Conservation (phyloP, 176 grass and related monocot genomes). For the Cenchrus americanus region DNA sequence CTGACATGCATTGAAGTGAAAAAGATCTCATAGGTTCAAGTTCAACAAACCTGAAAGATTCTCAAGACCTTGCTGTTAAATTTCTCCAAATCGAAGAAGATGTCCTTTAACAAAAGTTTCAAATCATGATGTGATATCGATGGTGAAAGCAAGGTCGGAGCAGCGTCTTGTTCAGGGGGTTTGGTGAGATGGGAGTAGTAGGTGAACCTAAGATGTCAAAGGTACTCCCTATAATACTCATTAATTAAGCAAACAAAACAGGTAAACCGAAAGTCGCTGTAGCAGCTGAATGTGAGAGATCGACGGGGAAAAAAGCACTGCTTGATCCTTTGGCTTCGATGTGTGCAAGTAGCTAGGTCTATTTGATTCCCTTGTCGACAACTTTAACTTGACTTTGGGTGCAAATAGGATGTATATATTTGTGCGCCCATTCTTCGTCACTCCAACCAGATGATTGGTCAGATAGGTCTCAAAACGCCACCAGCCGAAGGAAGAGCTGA, state of each 20-base stretch:
- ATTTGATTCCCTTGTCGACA: background rate
- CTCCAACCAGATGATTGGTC: background rate
- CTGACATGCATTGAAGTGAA: too few relatives aligned
- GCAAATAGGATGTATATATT: background rate
- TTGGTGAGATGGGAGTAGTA: conserved; percentile 18
- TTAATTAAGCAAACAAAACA: background rate
- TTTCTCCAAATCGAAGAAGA: background rate
- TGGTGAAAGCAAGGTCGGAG: background rate
- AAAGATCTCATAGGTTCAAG: too few relatives aligned
- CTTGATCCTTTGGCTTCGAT: background rate
- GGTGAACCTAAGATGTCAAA: conserved; percentile 31
- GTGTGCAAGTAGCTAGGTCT: background rate
- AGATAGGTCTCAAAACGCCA: too few relatives aligned
- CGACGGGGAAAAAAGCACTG: background rate
- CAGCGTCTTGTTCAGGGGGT: conserved; percentile 19
- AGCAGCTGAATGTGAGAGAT: background rate
- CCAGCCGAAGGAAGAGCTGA: too few relatives aligned
- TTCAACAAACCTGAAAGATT: too few relatives aligned
- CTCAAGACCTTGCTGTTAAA: background rate
- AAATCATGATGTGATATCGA: background rate
- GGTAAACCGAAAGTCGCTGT: background rate
- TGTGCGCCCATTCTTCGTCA: background rate
- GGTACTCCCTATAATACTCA: background rate
- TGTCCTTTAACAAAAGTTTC: background rate
- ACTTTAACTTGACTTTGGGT: background rate